Base-by-base conservation (phyloP, 2,329 filamentous ascomycete genomes). In the Aspergillus texensis region DNA sequence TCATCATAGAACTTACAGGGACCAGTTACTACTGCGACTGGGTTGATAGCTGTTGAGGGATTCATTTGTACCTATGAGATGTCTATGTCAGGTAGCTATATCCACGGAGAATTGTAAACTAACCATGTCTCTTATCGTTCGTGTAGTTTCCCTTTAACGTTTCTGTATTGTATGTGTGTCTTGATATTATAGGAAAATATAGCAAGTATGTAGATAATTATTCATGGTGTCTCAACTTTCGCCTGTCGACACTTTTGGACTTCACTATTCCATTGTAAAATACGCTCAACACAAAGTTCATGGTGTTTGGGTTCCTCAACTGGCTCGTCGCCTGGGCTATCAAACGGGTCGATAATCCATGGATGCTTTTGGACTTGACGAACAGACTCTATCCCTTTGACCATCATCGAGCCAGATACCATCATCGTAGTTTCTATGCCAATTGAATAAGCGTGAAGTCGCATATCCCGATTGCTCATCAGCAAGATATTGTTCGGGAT, bases 351-450 rank as follows among this genome's bases (percentile, higher is more conserved):
- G n/a, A 67, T 43, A 55, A 72, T 70, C 70, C 70, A 72, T 39
- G 64, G 52, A 64, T 72, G 70, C 39, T 6, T 50, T 36, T 70
- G 68, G 6, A 70, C 28, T 50, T 26, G 58, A 45, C 70, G 65
- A 54, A 67, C 66, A 4, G 11, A 30, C 54, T 69, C 68, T 57
- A 50, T 65, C 46, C n/a, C 60, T 41, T 39, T 26, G 57, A 21
- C 66, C 69, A 43, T 71, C 67, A 61, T 71, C 70, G 26, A 71
- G 67, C 67, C 67, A 71, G 11, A 72, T 54, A 6, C 67, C 70
- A 60, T 70, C 65, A 41, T 71, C 68, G 43, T 68, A 63, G 28
- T 36, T 26, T 64, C 66, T 60, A 55, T 72, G 70, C 70, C 70
- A 72, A 58, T 70, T 72, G 55, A 71, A 68, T 34, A 72, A 52